Evolutionary conservation across 2,329 filamentous ascomycete species (phyloP).

Genomic region (Trichoderma lentiforme): DNA sequence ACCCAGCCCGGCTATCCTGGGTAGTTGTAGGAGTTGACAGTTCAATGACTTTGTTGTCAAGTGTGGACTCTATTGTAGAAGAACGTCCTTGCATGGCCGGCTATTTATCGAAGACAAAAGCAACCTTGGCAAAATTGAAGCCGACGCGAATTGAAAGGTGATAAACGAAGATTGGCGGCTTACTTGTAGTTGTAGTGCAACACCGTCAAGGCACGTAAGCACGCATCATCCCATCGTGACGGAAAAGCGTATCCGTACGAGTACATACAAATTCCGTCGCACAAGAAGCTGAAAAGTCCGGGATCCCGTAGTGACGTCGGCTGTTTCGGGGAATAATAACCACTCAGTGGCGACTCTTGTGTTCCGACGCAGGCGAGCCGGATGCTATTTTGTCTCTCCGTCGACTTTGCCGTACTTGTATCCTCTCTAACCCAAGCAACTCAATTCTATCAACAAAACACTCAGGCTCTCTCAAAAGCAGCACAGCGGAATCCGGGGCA

Average conservation of each 20-base stretch:
- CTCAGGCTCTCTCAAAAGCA: neutral
- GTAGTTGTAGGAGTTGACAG: neutral
- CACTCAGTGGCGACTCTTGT: constrained; percentile 14
- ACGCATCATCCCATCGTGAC: neutral
- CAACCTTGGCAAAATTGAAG: neutral
- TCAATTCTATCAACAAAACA: neutral
- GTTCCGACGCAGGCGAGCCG: constrained; percentile 3
- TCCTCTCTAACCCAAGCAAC: neutral
- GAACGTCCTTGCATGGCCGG: neutral
- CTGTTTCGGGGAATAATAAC: constrained; percentile 17
- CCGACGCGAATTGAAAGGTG: neutral
- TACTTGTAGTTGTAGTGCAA: neutral
- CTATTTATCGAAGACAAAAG: neutral
- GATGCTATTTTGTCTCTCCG: neutral
- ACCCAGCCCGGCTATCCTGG: neutral
- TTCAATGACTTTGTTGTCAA: neutral
- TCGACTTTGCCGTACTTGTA: neutral
- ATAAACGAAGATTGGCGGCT: neutral
- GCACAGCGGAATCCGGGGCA: neutral
- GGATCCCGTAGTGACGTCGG: constrained; percentile 16
- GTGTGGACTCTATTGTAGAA: neutral
- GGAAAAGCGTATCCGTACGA: neutral
- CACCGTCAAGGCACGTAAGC: neutral
- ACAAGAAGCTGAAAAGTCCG: neutral
- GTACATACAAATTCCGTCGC: neutral